Base-by-base conservation (phyloP, 257 asterid species). In the Linaria vulgaris region DNA sequence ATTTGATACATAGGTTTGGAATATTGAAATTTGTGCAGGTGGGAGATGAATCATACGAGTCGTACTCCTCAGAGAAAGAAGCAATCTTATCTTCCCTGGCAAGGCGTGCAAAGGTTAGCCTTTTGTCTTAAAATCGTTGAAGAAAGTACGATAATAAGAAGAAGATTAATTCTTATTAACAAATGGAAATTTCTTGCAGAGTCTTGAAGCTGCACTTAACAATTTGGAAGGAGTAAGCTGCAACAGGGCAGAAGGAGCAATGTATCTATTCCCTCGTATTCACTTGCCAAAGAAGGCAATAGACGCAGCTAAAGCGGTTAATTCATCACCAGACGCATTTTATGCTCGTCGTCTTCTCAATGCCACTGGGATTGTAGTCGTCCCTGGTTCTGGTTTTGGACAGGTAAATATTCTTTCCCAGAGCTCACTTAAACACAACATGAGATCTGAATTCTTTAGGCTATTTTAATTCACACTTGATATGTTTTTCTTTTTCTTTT, bases 311-410 rank as follows among this genome's bases (percentile, higher is more conserved):
- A 82, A 87, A 75, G 79, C 82, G 23, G 94, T 75, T 21, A 80
- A 88, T 15, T 48, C 73, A 7, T 80, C 97, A 20, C 94, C 99
- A 1, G 99, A 92, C 44, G 76, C 95, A 37, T 82, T 85, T 51
- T 92, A 92, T 66, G 87, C 88, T 66, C 74, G 70, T 8, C 77
- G 72, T 46, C 99, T 92, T 66, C 99, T 92, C 34, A 74, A 83
- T 46, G 85, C 99, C 58, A 92, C 97, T 12, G 99, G 99, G 62
- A 75, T 92, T 1, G 99, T 92, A 6, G 87, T 87, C 3, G 99
- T 92, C 64, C 97, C 99, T n/a, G 97, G 99, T 49, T 89, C 99
- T 69, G 97, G 99, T 68, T 92, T 92, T 60, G 81, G 95, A 38
- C 99, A 92, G 96, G 99, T 92, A 57, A 62, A 52, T 43, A 10